Percentiles rank a stretch among this genome's conserved stretches.
These are phyloP conservation scores for Stromatinia cepivora DNA, from an alignment of 2,329 filamentous ascomycete species.

Conservation along the genomic window DNA sequence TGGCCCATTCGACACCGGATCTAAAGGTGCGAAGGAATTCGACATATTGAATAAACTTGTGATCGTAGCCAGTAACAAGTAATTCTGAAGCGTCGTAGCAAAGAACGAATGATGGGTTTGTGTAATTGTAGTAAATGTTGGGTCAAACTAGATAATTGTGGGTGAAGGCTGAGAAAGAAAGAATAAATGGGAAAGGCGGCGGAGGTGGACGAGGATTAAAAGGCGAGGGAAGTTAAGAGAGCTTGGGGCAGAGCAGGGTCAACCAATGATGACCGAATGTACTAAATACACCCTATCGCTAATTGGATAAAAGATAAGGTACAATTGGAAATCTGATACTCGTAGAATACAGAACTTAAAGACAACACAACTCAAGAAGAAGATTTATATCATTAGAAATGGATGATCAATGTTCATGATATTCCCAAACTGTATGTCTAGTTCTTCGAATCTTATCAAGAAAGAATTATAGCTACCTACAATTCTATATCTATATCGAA, in stretches of 20 bases:
- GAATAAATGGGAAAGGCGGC: slow-evolving; percentile 2
- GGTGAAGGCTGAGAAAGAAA: background rate
- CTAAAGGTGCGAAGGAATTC: slow-evolving; percentile 52
- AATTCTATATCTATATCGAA: too few relatives aligned
- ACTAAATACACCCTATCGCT: background rate
- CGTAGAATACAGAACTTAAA: background rate
- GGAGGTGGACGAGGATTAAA: slow-evolving; percentile 4
- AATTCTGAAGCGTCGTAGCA: background rate
- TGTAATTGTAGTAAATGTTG: background rate
- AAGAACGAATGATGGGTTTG: background rate
- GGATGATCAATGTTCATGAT: background rate
- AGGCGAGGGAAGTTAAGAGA: slow-evolving; percentile 13
- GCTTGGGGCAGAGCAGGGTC: slow-evolving; percentile 5
- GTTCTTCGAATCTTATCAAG: too few relatives aligned
- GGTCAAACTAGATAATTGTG: background rate
- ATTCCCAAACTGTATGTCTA: background rate
- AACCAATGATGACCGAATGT: slow-evolving; percentile 22
- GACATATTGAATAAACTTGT: slow-evolving; percentile 31
- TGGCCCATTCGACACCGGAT: slow-evolving; percentile 47
- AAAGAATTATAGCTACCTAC: too few relatives aligned
- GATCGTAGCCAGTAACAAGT: slow-evolving; percentile 9
- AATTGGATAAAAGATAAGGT: slow-evolving; percentile 10
- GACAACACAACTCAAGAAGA: background rate
- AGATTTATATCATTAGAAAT: background rate
- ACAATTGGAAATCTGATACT: too few relatives aligned